These are phyloP conservation scores for Epichloe amarillans DNA, from an alignment of 2,329 filamentous ascomycete genomes.

Conservation along the genomic window DNA sequence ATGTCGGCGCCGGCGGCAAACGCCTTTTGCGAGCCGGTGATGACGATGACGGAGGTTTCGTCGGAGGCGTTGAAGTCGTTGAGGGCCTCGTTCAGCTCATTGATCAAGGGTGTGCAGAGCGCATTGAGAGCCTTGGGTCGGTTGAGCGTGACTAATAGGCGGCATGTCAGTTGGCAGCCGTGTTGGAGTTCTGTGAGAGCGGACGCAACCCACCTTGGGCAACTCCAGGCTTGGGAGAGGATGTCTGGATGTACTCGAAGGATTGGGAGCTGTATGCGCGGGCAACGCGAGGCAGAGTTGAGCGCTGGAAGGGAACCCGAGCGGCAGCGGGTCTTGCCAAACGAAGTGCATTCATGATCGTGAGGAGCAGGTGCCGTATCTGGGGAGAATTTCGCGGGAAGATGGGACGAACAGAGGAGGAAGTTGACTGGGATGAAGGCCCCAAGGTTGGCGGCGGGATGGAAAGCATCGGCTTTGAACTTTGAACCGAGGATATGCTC, in stretches of 20 bases:
- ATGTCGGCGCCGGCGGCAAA: slow-evolving; percentile 97
- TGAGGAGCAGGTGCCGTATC: not conserved
- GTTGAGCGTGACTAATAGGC: slow-evolving; percentile 65
- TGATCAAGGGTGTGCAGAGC: slow-evolving; percentile 78
- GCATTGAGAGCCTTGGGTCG: slow-evolving; percentile 94
- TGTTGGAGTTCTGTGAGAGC: not conserved
- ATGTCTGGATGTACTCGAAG: slow-evolving; percentile 76
- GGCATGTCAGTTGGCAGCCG: slow-evolving; percentile 3
- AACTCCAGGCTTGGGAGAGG: slow-evolving; percentile 75
- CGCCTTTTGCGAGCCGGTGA: slow-evolving; percentile 75
- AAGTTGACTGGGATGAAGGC: slow-evolving; percentile 1
- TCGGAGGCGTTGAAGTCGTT: slow-evolving; percentile 55
- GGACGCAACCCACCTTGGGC: slow-evolving; percentile 55
- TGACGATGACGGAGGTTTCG: slow-evolving; percentile 60
- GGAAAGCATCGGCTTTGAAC: slow-evolving; percentile 19
- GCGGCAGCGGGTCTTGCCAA: slow-evolving; percentile 44
- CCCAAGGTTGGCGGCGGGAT: slow-evolving; percentile 2
- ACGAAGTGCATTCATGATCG: slow-evolving; percentile 37
- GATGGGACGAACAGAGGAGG: not conserved
- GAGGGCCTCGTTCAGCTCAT: slow-evolving; percentile 74
- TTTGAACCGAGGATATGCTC: slow-evolving; percentile 10
- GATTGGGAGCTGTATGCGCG: slow-evolving; percentile 38
- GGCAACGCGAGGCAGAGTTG: slow-evolving; percentile 40
- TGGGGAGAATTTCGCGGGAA: not conserved
- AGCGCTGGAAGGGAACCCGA: slow-evolving; percentile 34